These are phyloP conservation scores for Huntiella omanensis DNA, from an alignment of 2,329 filamentous ascomycete species.

Conservation along the genomic window DNA sequence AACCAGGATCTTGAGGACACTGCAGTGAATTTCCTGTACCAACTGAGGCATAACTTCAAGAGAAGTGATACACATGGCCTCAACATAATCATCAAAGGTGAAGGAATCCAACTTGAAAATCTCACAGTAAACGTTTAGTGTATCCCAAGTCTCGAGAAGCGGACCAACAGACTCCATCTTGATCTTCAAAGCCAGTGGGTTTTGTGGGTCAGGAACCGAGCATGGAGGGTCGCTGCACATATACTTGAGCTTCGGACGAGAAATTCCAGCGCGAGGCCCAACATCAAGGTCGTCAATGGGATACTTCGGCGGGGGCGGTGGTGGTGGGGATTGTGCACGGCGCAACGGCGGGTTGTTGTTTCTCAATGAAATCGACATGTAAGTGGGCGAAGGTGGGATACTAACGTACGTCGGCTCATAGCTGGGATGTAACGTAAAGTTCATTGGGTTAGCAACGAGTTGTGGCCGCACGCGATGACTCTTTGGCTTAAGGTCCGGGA, in stretches of 20 bases:
- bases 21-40: slow-evolving; percentile 79
- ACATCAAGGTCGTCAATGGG: slow-evolving; percentile 89
- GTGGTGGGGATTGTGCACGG: slow-evolving; percentile 26
- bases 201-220: slow-evolving; percentile 11
- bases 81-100: slow-evolving; percentile 88
- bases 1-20: slow-evolving; percentile 73
- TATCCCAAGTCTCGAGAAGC: slow-evolving; percentile 86
- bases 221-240: slow-evolving; percentile 47
- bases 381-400: slow-evolving; percentile 7
- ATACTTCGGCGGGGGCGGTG: slow-evolving; percentile 70
- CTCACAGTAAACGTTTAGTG: slow-evolving; percentile 93
- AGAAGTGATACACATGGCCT: slow-evolving; percentile 64
- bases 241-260: slow-evolving; percentile 61
- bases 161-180: slow-evolving; percentile 71
- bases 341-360: slow-evolving; percentile 19
- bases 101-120: slow-evolving; percentile 91
- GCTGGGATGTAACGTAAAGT: slow-evolving; percentile 4
- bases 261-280: slow-evolving; percentile 42
- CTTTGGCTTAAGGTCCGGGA: slow-evolving; percentile 59
- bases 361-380: slow-evolving; percentile 11
- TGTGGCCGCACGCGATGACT: slow-evolving; percentile 18
- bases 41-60: slow-evolving; percentile 62
- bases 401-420: slow-evolving; percentile 11
- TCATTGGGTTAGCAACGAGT: slow-evolving; percentile 8
- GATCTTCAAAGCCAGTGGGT: slow-evolving; percentile 23